Conservation (phyloP, 2,329 filamentous ascomycete species). For the Claviceps monticola region DNA sequence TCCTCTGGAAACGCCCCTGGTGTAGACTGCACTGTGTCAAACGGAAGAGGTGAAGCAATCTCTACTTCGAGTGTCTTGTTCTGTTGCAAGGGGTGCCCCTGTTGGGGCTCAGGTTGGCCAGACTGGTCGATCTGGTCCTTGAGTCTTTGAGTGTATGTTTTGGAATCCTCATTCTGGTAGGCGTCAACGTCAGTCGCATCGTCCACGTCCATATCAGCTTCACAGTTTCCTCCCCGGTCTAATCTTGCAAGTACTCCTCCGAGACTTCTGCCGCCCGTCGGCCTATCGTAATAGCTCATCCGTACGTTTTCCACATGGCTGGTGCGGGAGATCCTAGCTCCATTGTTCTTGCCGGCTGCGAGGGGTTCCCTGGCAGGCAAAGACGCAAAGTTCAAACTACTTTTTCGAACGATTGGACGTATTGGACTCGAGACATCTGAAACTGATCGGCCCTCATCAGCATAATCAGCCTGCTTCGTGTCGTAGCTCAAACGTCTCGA, state of each 20-base stretch:
- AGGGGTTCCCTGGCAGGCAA: conserved; percentile 83
- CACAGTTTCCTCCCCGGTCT: conserved; percentile 29
- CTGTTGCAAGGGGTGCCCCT: conserved; percentile 22
- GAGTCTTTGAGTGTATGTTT: conserved; percentile 84
- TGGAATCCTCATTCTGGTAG: conserved; percentile 35
- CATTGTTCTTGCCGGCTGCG: conserved; percentile 70
- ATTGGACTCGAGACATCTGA: conserved; percentile 63
- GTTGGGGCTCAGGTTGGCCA: conserved; percentile 40
- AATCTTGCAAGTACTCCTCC: conserved; percentile 32
- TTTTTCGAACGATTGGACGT: conserved; percentile 71
- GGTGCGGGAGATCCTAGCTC: conserved; percentile 55
- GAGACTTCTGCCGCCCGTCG: conserved; percentile 60
- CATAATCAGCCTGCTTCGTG: conserved; percentile 1
- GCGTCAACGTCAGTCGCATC: conserved; percentile 21
- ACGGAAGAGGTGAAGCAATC: conserved; percentile 15
- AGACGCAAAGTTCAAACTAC: conserved; percentile 87
- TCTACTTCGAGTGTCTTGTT: conserved; percentile 18
- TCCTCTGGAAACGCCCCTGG: conserved; percentile 49
- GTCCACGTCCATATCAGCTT: conserved; percentile 42
- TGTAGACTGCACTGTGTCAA: conserved; percentile 25
- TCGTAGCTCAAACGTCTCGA: conserved; percentile 4
- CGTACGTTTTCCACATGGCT: conserved; percentile 66
- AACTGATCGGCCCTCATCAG: conserved; percentile 41
- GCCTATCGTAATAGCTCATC: conserved; percentile 59
- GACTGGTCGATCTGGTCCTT: conserved; percentile 81